These are phyloP conservation scores for Candida stauntonica DNA, from an alignment of 805 yeast species.

Conservation along the genomic window DNA sequence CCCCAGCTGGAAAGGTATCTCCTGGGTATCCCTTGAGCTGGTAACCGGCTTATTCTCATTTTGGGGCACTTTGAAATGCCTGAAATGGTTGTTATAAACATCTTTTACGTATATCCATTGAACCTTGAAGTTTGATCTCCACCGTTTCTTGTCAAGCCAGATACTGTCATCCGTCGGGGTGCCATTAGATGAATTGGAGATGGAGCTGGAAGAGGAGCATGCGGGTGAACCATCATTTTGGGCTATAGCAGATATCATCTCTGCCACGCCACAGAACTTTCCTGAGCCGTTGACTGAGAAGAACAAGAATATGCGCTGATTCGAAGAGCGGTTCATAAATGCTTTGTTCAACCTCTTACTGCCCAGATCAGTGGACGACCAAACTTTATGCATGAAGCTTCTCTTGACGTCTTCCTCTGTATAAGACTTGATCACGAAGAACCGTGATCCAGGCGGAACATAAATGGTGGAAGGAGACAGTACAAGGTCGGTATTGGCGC, in stretches of 20 bases:
- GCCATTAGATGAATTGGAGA: too few relatives aligned
- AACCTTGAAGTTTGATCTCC: conserved; percentile 50
- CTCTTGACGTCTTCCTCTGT: conserved; percentile 44
- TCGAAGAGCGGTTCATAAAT: conserved; percentile 20
- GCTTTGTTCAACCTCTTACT: conserved; percentile 48
- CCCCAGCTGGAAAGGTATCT: conserved; percentile 46
- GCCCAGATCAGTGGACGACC: conserved; percentile 60
- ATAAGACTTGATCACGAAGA: conserved; percentile 54
- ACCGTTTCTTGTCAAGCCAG: conserved; percentile 44
- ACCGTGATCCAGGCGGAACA: conserved; percentile 31
- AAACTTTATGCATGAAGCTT: conserved; percentile 44
- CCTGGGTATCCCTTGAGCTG: conserved; percentile 60
- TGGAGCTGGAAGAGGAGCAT: not conserved
- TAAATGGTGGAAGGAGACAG: conserved; percentile 15
- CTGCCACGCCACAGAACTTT: conserved; percentile 54
- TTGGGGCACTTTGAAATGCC: conserved; percentile 36
- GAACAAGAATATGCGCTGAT: conserved; percentile 41
- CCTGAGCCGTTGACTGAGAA: conserved; percentile 59
- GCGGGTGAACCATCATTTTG: too few relatives aligned
- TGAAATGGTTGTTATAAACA: conserved; percentile 44
- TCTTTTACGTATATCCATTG: conserved; percentile 51
- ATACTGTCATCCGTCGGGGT: conserved; percentile 29
- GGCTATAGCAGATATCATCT: conserved; percentile 40
- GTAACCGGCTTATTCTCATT: conserved; percentile 51
- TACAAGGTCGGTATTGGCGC: conserved; percentile 8